Evolutionary conservation across 139 green algal genomes (phyloP), one percentile per base, ranked within the genome.

Genomic region (Yamagishiella unicocca): DNA sequence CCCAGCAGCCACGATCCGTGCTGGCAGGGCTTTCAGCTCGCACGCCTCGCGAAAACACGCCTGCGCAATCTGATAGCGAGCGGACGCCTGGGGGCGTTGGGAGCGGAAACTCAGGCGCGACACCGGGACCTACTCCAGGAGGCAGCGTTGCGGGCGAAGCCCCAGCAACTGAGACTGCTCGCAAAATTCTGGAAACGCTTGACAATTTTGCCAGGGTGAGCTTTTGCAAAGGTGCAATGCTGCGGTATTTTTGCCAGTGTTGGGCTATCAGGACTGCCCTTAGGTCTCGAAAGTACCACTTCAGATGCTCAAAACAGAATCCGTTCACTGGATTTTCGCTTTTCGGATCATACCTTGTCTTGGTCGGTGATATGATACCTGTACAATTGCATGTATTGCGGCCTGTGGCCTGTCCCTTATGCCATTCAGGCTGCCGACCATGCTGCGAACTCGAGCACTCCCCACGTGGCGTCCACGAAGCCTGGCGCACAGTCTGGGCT

Each of bases 171-270:
- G 88, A 91, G 33, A 91, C 88, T 38, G 88, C 88, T 4, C 76
- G 88, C 0, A 83, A 83, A 33, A 91, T 91, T 43, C 43, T 91
- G 43, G 78, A 89, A 27, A 83, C 76, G 14, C 77, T 91, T 19
- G 82, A 91, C 68, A 91, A 87, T 77, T 87, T 84, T 35, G 55
- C 71, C 4, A 54, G 82, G 88, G 88, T 91, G 75, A 53, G 81
- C 17, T n/a, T n/a, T n/a, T n/a, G n/a, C n/a, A n/a, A n/a, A n/a
- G n/a, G n/a, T n/a, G n/a, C n/a, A n/a, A n/a, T n/a, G n/a, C n/a
- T n/a, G 21, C 33, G 37, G 43, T 8, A 42, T n/a, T n/a, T n/a
- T n/a, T n/a, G n/a, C n/a, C n/a, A n/a, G n/a, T n/a, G n/a, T n/a
- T n/a, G n/a, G n/a, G n/a, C n/a, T n/a, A n/a, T n/a, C n/a, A n/a